Base-by-base conservation (phyloP, 495 filamentous ascomycete species). In the Tuber melanosporum region DNA sequence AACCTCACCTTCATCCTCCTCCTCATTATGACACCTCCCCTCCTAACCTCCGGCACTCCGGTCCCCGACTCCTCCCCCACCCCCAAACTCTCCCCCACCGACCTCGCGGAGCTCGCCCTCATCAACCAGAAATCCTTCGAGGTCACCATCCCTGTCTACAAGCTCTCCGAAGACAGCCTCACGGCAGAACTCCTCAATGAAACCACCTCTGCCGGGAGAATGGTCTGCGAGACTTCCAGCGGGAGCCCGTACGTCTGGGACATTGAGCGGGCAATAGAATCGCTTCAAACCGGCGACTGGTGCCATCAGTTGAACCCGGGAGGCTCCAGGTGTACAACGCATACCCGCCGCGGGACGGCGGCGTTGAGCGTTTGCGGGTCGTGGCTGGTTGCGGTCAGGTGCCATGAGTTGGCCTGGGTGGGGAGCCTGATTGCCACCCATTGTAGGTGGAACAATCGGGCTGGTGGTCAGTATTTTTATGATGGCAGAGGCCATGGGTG, bases 41-140 rank as follows among this genome's bases (percentile, higher is more conserved):
- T 41, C 46, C 41, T 66, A 32, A 41, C 43, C 22, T 69, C 74
- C 57, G 76, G 80, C 75, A 76, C 74, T 69, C 80, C 76, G 72
- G 47, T 77, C 66, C 75, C 73, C 26, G 26, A 32, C 57, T 17
- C 32, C 3, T 8, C 49, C 20, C 20, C 1, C 7, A 2, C 39
- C 39, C 0, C 7, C 42, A n/a, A 62, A 14, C 52, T 26, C n/a
- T 14, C 52, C 7, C 22, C 52, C 22, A 14, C n/a, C 0, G 57
- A 66, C 26, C 26, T 66, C n/a, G 26, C 26, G 3, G 57, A 66
- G 0, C 57, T 66, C 12, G 57, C 57, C 2, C 12, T 66, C 26
- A 6, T 66, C 12, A 66, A 66, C 57, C 57, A 66, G 15, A 32
- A 19, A 32, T 32, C 57, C 5, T 17, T 66, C 57, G 12, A 5